Evolutionary conservation across 2,329 filamentous ascomycete genomes (phyloP).

Genomic region (Teratosphaeria epicoccoides): DNA sequence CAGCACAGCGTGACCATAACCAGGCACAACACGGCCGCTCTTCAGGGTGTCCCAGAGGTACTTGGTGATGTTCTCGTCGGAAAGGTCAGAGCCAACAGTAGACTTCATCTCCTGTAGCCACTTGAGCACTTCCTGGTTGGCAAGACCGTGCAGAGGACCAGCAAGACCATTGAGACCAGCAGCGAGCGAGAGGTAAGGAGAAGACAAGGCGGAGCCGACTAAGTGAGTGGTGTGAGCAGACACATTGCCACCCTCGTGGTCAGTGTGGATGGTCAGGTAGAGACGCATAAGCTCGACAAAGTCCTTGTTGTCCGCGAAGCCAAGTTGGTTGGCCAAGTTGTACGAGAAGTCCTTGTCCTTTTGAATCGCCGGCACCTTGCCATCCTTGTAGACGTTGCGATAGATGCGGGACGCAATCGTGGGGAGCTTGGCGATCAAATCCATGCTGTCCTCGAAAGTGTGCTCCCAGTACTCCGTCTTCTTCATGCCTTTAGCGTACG

Average conservation of each 20-base stretch:
- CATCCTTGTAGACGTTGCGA: conserved; percentile 99
- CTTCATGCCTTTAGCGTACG: conserved; percentile 97
- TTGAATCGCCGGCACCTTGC: conserved; percentile 90
- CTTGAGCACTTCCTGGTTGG: conserved; percentile 98
- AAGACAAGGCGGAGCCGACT: conserved; percentile 92
- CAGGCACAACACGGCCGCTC: conserved; percentile 87
- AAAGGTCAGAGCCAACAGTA: conserved; percentile 81
- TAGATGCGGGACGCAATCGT: conserved; percentile 98
- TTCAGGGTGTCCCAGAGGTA: conserved; percentile 99
- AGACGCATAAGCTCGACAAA: conserved; percentile 97
- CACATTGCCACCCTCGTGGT: conserved; percentile 99
- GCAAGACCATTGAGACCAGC: conserved; percentile 97
- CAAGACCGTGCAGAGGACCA: conserved; percentile 94
- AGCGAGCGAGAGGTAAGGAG: conserved; percentile 89
- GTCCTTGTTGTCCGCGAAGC: conserved; percentile 88
- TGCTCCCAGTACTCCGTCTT: conserved; percentile 99
- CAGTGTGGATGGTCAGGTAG: conserved; percentile 99
- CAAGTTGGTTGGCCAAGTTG: conserved; percentile 99
- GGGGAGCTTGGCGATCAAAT: conserved; percentile 98
- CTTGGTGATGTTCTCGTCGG: conserved; percentile 91
- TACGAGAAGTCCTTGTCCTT: conserved; percentile 99
- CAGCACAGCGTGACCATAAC: conserved; percentile 97
- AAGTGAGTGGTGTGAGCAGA: conserved; percentile 97
- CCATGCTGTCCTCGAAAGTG: conserved; percentile 99
- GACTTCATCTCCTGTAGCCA: conserved; percentile 99